Percentiles rank a stretch among this genome's conserved stretches.
These are phyloP conservation scores for Dendrobium catenatum DNA, from an alignment of 106 monocot genomes.

Conservation along the genomic window DNA sequence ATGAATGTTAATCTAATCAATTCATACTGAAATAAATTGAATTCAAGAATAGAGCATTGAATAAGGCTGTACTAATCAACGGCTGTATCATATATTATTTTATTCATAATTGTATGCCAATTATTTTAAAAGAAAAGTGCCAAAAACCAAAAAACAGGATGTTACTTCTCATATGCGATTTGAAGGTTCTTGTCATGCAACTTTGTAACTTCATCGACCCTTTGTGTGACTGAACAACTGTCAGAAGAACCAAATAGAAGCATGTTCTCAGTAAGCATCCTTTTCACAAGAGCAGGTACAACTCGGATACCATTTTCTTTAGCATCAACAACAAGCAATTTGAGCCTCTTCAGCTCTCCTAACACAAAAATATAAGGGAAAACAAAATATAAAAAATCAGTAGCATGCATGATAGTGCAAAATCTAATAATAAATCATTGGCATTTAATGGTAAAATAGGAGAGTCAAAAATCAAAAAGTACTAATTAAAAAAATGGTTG, in stretches of 20 bases:
- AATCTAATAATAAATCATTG: not conserved
- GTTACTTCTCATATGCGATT: slow-evolving; percentile 73
- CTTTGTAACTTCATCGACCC: slow-evolving; percentile 40
- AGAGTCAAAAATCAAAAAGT: not conserved
- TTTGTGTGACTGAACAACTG: slow-evolving; percentile 28
- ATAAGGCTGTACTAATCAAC: not conserved
- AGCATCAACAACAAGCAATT: slow-evolving; percentile 51
- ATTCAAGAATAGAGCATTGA: not conserved
- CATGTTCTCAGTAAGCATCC: slow-evolving; percentile 56
- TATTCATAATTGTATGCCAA: not conserved
- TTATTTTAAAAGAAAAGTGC: not conserved
- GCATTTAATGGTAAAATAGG: not conserved
- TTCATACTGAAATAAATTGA: not conserved
- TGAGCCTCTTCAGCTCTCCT: slow-evolving; percentile 82
- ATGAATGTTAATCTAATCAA: not conserved
- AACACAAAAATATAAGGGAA: not conserved
- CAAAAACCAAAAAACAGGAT: not conserved
- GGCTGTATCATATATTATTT: not conserved
- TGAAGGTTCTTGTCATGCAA: slow-evolving; percentile 49
- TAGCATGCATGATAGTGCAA: not conserved
- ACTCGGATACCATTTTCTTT: slow-evolving; percentile 46
- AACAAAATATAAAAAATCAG: not conserved
- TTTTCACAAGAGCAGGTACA: slow-evolving; percentile 71
- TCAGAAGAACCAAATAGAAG: slow-evolving; percentile 86
- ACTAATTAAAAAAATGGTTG: not conserved